Conservation (phyloP, 2,329 filamentous ascomycete species). For the Aspergillus piperis region DNA sequence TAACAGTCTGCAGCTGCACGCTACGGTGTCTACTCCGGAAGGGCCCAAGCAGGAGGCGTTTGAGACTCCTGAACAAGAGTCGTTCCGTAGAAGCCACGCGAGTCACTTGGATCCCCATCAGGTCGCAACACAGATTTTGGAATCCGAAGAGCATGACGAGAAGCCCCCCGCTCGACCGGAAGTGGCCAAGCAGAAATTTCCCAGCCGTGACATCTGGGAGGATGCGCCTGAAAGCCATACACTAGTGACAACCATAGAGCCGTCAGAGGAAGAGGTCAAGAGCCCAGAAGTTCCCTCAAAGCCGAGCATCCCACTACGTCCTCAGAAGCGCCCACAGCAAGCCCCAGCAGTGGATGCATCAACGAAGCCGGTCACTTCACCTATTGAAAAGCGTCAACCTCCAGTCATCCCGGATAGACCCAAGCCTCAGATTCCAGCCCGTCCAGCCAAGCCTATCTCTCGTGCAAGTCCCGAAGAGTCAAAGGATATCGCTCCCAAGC, state of each 20-base stretch:
- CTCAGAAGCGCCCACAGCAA: constrained; percentile 36
- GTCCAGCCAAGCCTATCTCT: constrained; percentile 58
- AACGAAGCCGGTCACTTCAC: constrained; percentile 44
- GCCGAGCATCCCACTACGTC: constrained; percentile 37
- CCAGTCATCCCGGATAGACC: constrained; percentile 59
- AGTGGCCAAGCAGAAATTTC: constrained; percentile 69
- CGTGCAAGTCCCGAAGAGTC: constrained; percentile 35
- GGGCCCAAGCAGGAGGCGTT: constrained; percentile 49
- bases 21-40: constrained; percentile 83
- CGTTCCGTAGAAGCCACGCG: constrained; percentile 42
- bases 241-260: constrained; percentile 67
- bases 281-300: constrained; percentile 38
- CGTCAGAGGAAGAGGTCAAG: constrained; percentile 55
- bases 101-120: constrained; percentile 42
- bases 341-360: constrained; percentile 34
- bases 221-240: constrained; percentile 82
- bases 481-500: constrained; percentile 52
- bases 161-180: constrained; percentile 50
- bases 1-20: constrained; percentile 72
- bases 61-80: constrained; percentile 53
- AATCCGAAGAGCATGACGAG: constrained; percentile 29
- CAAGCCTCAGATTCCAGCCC: constrained; percentile 67
- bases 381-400: constrained; percentile 53
- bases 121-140: constrained; percentile 36
- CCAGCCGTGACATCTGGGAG: constrained; percentile 92